Evolutionary conservation across 2,329 filamentous ascomycete species (phyloP).

Genomic region (Arthrobotrys pseudoclavata): DNA sequence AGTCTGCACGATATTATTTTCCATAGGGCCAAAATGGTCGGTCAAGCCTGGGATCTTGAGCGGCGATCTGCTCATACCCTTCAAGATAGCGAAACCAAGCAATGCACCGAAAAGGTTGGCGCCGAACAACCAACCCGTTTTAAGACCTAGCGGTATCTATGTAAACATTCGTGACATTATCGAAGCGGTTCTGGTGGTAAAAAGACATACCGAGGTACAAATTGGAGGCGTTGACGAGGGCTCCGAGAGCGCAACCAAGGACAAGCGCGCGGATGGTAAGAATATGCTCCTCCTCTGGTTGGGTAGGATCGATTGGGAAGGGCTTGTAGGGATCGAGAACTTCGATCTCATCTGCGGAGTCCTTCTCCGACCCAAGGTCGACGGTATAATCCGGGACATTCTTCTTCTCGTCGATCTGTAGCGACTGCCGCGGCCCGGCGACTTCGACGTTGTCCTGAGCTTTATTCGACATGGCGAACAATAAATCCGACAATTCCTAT

Average conservation of each 20-base stretch:
- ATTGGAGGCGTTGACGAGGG: slow-evolving; percentile 75
- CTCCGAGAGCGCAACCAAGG: slow-evolving; percentile 72
- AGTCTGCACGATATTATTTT: slow-evolving; percentile 75
- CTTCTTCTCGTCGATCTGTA: slow-evolving; percentile 57
- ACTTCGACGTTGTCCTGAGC: slow-evolving; percentile 49
- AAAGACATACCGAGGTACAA: slow-evolving; percentile 71
- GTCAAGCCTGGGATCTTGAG: slow-evolving; percentile 70
- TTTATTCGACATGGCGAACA: slow-evolving; percentile 53
- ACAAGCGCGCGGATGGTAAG: slow-evolving; percentile 72
- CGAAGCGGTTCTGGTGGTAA: slow-evolving; percentile 20
- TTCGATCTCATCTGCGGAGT: slow-evolving; percentile 38
- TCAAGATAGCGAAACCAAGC: slow-evolving; percentile 73
- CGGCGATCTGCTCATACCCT: slow-evolving; percentile 68
- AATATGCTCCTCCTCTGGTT: slow-evolving; percentile 68
- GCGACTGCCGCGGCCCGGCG: slow-evolving; percentile 17
- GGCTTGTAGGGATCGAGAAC: slow-evolving; percentile 64
- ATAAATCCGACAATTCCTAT: slow-evolving; percentile 36
- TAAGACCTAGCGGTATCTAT: slow-evolving; percentile 66
- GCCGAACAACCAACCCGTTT: slow-evolving; percentile 70
- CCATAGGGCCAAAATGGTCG: slow-evolving; percentile 72
- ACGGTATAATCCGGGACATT: slow-evolving; percentile 39
- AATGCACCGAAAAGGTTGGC: slow-evolving; percentile 71
- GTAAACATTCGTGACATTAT: neutral
- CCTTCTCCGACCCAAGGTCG: slow-evolving; percentile 50
- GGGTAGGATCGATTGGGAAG: slow-evolving; percentile 67